Evolutionary conservation across 139 green algal species (phyloP), one percentile per base, ranked within the genome.

Genomic region (Closterium sp.): DNA sequence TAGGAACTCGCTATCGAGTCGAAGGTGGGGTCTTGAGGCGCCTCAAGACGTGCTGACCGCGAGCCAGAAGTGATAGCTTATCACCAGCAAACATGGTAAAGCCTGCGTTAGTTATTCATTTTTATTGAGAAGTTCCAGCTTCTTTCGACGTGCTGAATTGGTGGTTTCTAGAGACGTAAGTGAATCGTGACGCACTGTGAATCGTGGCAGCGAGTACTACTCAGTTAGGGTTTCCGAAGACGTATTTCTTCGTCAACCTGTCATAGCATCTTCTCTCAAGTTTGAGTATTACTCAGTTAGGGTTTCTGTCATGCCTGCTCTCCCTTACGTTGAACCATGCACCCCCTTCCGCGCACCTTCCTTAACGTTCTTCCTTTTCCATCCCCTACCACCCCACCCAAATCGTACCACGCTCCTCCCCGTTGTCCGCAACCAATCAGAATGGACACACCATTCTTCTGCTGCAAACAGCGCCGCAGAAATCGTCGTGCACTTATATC

Each of bases 371-470:
- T n/a, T n/a, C n/a, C n/a, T 6, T 76, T 76, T 19, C 55, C 55
- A 25, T 16, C 25, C 55, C 55, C 16, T 76, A 66, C 4, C 21
- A 16, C 55, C 5, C 10, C 25, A 19, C 55, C 55, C 55, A 76
- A 76, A 76, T 76, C 55, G 12, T 76, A 28, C 55, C 55, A 76
- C 55, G 16, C 16, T 76, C 55, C 55, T 76, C 16, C 55, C 12
- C 55, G 16, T 7, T 19, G 23, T 19, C 55, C 55, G 12, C 16
- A 76, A 76, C 55, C 55, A 28, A 76, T 76, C 55, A 89, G n/a
- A 34, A 89, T 84, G 66, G 86, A 8, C 86, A 89, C 30, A 89
- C 86, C n/a, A 89, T 89, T 89, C 55, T 89, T 89, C 31, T 89
- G 55, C 66, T 89, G 32, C 86, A 89, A 84, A 30, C 86, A 55